Conservation (phyloP, 768 basidiomycete genomes). For the Daedalea quercina region DNA sequence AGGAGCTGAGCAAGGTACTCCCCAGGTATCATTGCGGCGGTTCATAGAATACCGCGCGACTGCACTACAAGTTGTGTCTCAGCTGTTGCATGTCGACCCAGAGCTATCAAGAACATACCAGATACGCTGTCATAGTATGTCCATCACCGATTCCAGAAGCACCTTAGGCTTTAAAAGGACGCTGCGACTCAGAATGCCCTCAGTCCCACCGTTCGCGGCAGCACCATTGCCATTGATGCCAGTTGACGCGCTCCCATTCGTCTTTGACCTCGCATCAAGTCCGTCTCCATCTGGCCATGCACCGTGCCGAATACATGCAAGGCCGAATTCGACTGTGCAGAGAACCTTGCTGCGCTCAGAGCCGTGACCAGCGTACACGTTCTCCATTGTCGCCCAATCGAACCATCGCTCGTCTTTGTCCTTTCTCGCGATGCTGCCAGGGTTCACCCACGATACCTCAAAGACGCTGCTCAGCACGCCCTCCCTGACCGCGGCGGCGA, state of each 20-base stretch:
- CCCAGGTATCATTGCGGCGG: no score
- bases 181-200: constrained; percentile 10
- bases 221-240: constrained; percentile 2
- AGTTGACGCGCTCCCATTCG: constrained; percentile 1
- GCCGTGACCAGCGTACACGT: constrained; percentile 17
- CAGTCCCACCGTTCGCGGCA: not conserved
- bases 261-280: not conserved
- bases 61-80: no score
- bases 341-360: constrained; percentile 18
- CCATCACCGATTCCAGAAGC: constrained; percentile 19
- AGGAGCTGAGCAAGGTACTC: no score
- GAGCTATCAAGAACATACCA: no score
- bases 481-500: constrained; percentile 23
- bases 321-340: constrained; percentile 25
- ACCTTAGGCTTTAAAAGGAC: constrained; percentile 24
- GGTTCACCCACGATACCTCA: constrained; percentile 21
- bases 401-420: constrained; percentile 13
- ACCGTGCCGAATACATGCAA: constrained; percentile 15
- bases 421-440: not conserved
- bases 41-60: no score
- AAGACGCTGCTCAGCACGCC: constrained; percentile 28
- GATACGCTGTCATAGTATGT: constrained; percentile 15
- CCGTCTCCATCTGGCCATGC: constrained; percentile 5
- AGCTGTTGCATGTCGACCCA: no score
- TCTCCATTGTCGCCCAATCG: constrained; percentile 22